These are phyloP conservation scores for Penicillium salamii DNA, from an alignment of 495 filamentous ascomycete species.

Conservation along the genomic window DNA sequence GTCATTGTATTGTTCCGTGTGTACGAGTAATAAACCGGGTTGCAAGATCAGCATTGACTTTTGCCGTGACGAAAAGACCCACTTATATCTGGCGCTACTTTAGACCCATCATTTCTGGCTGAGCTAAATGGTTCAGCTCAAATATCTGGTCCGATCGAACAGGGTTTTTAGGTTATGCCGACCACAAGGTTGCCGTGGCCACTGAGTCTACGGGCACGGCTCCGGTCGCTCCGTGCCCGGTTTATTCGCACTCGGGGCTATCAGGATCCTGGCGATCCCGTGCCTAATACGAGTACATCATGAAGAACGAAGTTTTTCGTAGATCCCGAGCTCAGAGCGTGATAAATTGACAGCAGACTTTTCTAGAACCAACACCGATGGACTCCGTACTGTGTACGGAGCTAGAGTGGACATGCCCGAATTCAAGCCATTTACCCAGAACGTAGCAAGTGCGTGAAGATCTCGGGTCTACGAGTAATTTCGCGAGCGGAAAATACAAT, in stretches of 20 bases:
- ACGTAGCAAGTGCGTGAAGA: not conserved
- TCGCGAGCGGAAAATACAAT: not conserved
- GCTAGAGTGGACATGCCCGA: not conserved
- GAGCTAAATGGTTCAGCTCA: not conserved
- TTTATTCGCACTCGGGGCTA: no score
- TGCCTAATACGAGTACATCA: no score
- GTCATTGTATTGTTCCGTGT: not conserved
- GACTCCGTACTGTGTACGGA: no score
- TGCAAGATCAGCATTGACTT: not conserved
- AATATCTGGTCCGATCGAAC: not conserved
- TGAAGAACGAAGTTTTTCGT: no score
- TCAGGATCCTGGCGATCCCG: no score
- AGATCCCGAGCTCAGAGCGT: no score
- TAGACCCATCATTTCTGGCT: not conserved
- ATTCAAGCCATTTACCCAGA: not conserved
- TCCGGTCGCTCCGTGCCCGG: no score
- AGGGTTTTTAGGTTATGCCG: not conserved
- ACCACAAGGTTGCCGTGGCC: not conserved
- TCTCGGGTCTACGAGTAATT: not conserved
- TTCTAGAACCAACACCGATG: not conserved
- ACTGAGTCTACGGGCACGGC: no score
- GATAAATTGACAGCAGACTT: not conserved
- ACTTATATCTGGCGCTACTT: not conserved
- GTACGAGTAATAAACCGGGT: not conserved
- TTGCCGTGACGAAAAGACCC: not conserved